Base-by-base conservation (phyloP, 2,329 filamentous ascomycete species). In the Chaetomium olivaceum region DNA sequence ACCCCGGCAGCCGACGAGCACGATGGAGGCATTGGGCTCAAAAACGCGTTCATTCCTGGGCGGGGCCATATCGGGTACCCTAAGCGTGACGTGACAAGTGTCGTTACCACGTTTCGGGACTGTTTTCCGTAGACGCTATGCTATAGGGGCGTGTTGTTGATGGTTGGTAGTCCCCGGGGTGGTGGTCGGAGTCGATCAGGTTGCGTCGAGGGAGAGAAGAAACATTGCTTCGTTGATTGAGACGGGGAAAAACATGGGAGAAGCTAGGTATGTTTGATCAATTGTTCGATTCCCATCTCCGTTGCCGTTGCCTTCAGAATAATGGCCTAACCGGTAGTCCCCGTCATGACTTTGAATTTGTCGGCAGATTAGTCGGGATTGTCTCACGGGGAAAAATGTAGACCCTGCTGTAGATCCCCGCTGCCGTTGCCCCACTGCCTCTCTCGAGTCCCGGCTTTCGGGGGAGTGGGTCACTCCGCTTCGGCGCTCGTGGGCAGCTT, bases 1-100 rank as follows among this genome's bases (percentile, higher is more conserved):
- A 21, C 90, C 89, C 39, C 87, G 85, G 67, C 90, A 87, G 27
- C 90, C 90, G 29, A 92, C 84, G 52, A 92, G 80, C 25, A 92
- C 86, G 62, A 92, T 86, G 0, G 89, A 90, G 11, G 88, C 86
- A 76, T 89, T 83, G 1, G 81, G 75, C 21, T 82, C 78, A 71
- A 89, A 90, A 64, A 76, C 64, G 61, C 78, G 77, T 67, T 74
- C 72, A 66, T 80, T 80, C 51, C 74, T 75, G 25, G 76, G 74
- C 29, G 73, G 76, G 31, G 71, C 61, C 69, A 72, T 73, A 8
- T 48, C 48, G 54, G 43, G 43, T 48, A 48, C 43, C n/a, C 7
- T 11, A 48, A 21, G n/a, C 43, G 43, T 19, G 43, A 2, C 19
- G 36, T 19, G 43, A 7, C 19, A 16, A 19, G 14, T 43, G 14